phyloP scores from a whole-genome alignment of 768 basidiomycete species.

The Boletus patriciae region DNA sequence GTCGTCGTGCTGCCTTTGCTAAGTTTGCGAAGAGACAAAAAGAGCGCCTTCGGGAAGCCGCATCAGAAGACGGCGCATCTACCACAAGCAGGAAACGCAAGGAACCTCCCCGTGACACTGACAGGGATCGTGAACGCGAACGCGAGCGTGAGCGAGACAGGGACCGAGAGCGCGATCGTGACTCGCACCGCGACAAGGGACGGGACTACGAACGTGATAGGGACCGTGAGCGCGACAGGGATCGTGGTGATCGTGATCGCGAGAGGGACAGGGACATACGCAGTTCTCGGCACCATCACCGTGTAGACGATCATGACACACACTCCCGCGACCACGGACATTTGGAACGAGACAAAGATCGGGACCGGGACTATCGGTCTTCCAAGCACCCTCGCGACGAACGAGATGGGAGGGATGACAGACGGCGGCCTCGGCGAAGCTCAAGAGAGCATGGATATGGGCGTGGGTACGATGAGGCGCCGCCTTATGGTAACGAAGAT shows the following conservation, averaged over 20 bases:
- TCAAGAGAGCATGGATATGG: slow-evolving; percentile 40
- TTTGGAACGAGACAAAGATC: slow-evolving; percentile 36
- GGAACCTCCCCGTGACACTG: slow-evolving; percentile 58
- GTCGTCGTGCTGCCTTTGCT: slow-evolving; percentile 73
- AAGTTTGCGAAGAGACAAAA: slow-evolving; percentile 93
- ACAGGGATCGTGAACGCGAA: slow-evolving; percentile 40
- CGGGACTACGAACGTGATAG: slow-evolving; percentile 41
- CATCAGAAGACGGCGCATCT: slow-evolving; percentile 80
- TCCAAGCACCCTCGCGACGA: slow-evolving; percentile 55
- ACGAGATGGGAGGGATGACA: slow-evolving; percentile 55
- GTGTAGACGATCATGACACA: slow-evolving; percentile 36
- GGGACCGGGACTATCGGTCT: slow-evolving; percentile 43
- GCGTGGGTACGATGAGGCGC: slow-evolving; percentile 52
- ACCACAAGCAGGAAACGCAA: slow-evolving; percentile 80
- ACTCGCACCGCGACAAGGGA: slow-evolving; percentile 31
- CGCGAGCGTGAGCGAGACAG: slow-evolving; percentile 26
- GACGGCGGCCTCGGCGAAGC: slow-evolving; percentile 42
- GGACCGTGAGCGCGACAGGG: slow-evolving; percentile 44
- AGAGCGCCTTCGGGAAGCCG: slow-evolving; percentile 76
- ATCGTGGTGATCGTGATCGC: slow-evolving; percentile 41
- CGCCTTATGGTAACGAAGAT: slow-evolving; percentile 40
- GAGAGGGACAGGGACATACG: slow-evolving; percentile 45
- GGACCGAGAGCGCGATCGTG: slow-evolving; percentile 27
- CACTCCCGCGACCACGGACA: slow-evolving; percentile 37
- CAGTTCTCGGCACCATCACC: slow-evolving; percentile 35